phyloP scores from a whole-genome alignment of 1,284 basidiomycete genomes.

The Melampsora americana region DNA sequence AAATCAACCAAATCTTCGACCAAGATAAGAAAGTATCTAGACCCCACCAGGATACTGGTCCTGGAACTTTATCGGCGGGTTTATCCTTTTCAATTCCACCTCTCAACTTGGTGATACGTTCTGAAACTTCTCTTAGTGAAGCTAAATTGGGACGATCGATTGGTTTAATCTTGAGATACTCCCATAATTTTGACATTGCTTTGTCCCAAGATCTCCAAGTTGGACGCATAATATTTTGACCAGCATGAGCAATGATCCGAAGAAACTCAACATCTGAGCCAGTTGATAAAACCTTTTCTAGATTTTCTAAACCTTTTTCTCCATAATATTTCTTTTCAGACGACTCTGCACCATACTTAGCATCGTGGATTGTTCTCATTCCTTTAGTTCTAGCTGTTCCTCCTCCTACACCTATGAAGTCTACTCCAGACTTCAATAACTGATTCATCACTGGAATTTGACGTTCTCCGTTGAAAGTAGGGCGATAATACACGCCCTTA shows the following conservation, averaged over 20 bases:
- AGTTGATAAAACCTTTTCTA: not conserved
- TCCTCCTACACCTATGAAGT: not conserved
- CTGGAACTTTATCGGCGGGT: not conserved
- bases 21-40: not conserved
- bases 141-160: not conserved
- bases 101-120: not conserved
- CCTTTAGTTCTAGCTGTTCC: slow-evolving; percentile 1
- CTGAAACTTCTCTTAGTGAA: not conserved
- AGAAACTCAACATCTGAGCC: not conserved
- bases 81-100: not conserved
- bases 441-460: not conserved
- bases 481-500: not conserved
- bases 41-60: not conserved
- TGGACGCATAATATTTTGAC: not conserved
- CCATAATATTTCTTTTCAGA: not conserved
- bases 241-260: not conserved
- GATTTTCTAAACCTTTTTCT: not conserved
- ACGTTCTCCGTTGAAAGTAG: not conserved
- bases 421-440: not conserved
- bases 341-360: not conserved
- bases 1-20: not conserved
- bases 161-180: not conserved
- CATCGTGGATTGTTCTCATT: slow-evolving; percentile 2
- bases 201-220: not conserved
- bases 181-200: not conserved